Base-by-base conservation (phyloP, 2,329 filamentous ascomycete species). In the Microcyclospora tardicrescens region DNA sequence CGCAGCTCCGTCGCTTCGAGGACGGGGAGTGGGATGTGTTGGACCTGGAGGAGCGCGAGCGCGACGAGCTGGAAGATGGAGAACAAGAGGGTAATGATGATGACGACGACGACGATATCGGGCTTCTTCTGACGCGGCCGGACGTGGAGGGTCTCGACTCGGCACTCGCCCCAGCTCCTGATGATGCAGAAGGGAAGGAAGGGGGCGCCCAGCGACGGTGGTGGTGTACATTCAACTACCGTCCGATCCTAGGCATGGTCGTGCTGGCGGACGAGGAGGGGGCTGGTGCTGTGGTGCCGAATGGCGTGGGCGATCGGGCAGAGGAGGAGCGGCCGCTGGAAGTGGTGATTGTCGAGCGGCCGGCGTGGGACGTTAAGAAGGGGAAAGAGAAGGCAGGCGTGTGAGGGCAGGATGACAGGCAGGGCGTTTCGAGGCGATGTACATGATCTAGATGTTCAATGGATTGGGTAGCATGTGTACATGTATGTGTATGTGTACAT, bases 151-250 rank as follows among this genome's bases (percentile, higher is more conserved):
- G 69, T 50, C 50, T 55, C 2, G 50, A 51, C 12, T 15, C 12
- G 6, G 19, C 19, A 8, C 4, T 24, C 19, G 19, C 8, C 19
- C 4, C 19, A 8, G 19, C 19, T 4, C 5, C 8, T 8, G 58
- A 56, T 30, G 61, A 63, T 16, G 61, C 57, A n/a, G 54, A 53
- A 11, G 60, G 65, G 37, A 61, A 64, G 14, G 41, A 44, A 39
- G 42, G 51, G 24, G 43, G 54, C 28, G 53, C 47, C 42, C 37
- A 49, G 39, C 52, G 57, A 37, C 51, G 49, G 6, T 73, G 67
- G 64, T 96, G 86, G 84, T 76, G 79, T 57, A 93, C 87, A 5
- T 86, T 82, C 69, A 93, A 93, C 61, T 98, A 96, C 62, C 74
- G 87, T 42, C 84, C 87, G n/a, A 86, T 98, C 50, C 68, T 98